Evolutionary conservation across 2,329 filamentous ascomycete species (phyloP).

Genomic region (Orbilia brochopaga): DNA sequence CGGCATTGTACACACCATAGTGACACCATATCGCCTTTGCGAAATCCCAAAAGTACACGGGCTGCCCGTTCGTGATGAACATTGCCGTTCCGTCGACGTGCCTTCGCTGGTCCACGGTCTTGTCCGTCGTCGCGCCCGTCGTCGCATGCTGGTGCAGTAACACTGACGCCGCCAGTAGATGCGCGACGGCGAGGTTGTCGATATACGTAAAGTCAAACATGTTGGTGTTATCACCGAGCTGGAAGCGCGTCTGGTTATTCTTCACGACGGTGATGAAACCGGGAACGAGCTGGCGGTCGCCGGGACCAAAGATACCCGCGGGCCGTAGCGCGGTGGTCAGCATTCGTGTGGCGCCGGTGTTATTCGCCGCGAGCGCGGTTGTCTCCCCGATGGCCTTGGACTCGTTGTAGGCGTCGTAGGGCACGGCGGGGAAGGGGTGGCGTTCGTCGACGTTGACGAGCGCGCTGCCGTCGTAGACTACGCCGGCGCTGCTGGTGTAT

Average conservation of each 20-base stretch:
- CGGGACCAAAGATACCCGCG: constrained; percentile 79
- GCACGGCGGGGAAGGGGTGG: constrained; percentile 76
- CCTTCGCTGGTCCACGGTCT: constrained; percentile 70
- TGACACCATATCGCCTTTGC: constrained; percentile 75
- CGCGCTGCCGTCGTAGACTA: constrained; percentile 83
- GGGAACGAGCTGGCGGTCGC: constrained; percentile 77
- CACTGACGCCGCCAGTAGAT: constrained; percentile 78
- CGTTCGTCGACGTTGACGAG: constrained; percentile 84
- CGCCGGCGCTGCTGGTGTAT: constrained; percentile 87
- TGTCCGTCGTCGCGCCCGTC: constrained; percentile 54
- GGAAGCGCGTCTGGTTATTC: constrained; percentile 73
- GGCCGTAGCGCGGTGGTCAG: constrained; percentile 82
- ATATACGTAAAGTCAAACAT: constrained; percentile 76
- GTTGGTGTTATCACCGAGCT: constrained; percentile 77
- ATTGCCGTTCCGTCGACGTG: constrained; percentile 83
- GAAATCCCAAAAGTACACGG: constrained; percentile 91
- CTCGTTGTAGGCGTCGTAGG: constrained; percentile 84
- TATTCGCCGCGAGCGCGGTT: constrained; percentile 78
- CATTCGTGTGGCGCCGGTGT: constrained; percentile 62
- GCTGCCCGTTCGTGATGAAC: constrained; percentile 86
- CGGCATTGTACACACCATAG: constrained; percentile 56
- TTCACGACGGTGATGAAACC: constrained; percentile 75
- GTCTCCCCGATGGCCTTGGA: constrained; percentile 88
- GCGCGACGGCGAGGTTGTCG: constrained; percentile 74
- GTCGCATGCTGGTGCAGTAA: constrained; percentile 69